These are phyloP conservation scores for Meripilus lineatus DNA, from an alignment of 1,284 basidiomycete species.

Conservation along the genomic window DNA sequence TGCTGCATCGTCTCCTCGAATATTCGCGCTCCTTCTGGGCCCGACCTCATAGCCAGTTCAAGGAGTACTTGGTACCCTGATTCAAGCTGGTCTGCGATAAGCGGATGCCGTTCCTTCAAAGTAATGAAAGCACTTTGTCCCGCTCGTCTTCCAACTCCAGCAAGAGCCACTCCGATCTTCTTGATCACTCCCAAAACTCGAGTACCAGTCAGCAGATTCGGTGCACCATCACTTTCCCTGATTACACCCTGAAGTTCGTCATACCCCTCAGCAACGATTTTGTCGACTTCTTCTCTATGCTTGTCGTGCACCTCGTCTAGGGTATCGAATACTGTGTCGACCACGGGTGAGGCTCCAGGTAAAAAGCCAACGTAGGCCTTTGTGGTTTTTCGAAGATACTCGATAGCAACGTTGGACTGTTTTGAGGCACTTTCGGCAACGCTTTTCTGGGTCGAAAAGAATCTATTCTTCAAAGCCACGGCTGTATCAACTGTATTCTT, in stretches of 20 bases:
- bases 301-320: constrained; percentile 36
- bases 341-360: constrained; percentile 36
- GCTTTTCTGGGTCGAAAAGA: constrained; percentile 31
- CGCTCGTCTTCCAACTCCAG: constrained; percentile 28
- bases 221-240: constrained; percentile 19
- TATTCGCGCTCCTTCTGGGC: constrained; percentile 32
- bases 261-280: constrained; percentile 35
- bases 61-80: constrained; percentile 28
- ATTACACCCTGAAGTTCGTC: constrained; percentile 32
- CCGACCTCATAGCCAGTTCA: constrained; percentile 27
- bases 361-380: constrained; percentile 37
- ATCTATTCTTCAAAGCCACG: constrained; percentile 28
- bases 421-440: constrained; percentile 29
- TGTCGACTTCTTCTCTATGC: constrained; percentile 38
- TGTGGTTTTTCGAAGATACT: constrained; percentile 33
- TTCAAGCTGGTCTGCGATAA: constrained; percentile 30
- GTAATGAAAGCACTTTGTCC: constrained; percentile 24
- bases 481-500: constrained; percentile 33
- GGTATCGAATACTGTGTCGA: constrained; percentile 40
- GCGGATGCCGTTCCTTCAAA: constrained; percentile 28
- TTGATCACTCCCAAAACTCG: constrained; percentile 28
- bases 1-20: constrained; percentile 28
- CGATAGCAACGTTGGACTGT: constrained; percentile 34
- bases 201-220: constrained; percentile 25
- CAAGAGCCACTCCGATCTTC: constrained; percentile 21